phyloP scores from a whole-genome alignment of 1,284 basidiomycete species.

The Farysia itapuensis region DNA sequence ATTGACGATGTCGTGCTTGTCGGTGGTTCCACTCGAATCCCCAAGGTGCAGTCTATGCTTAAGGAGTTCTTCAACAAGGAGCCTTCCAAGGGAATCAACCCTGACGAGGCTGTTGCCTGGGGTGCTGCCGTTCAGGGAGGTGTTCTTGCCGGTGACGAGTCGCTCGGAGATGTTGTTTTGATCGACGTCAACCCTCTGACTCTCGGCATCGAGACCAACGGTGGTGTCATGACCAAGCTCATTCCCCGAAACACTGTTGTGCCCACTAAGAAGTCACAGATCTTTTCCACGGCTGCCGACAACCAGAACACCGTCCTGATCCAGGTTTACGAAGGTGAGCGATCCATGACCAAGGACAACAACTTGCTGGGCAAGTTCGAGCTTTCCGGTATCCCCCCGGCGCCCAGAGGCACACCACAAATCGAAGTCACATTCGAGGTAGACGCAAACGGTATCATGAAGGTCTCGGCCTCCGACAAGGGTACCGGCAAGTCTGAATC shows the following conservation, averaged over 20 bases:
- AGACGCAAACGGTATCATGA: conserved; percentile 60
- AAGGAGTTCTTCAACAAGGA: conserved; percentile 94
- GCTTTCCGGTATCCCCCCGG: conserved; percentile 85
- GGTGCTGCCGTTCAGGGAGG: conserved; percentile 97
- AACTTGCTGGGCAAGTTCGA: conserved; percentile 96
- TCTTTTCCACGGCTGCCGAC: conserved; percentile 75
- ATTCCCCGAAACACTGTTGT: conserved; percentile 96
- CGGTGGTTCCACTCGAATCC: conserved; percentile 98
- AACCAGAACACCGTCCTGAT: conserved; percentile 65
- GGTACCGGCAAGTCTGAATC: conserved; percentile 57
- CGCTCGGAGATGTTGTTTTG: conserved; percentile 78
- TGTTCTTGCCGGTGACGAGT: conserved; percentile 86
- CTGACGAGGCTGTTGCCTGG: conserved; percentile 75
- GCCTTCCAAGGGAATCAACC: conserved; percentile 89
- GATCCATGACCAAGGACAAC: conserved; percentile 95
- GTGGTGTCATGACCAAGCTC: conserved; percentile 96
- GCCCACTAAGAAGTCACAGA: conserved; percentile 95
- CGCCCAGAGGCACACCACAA: conserved; percentile 78
- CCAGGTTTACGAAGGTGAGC: conserved; percentile 88
- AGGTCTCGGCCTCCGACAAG: conserved; percentile 59
- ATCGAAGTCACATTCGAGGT: conserved; percentile 60
- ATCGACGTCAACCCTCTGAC: conserved; percentile 94
- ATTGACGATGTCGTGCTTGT: conserved; percentile 95
- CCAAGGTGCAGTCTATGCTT: conserved; percentile 88
- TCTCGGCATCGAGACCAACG: conserved; percentile 96